These are phyloP conservation scores for Brettanomyces custersianus DNA, from an alignment of 805 yeast genomes.

Conservation along the genomic window DNA sequence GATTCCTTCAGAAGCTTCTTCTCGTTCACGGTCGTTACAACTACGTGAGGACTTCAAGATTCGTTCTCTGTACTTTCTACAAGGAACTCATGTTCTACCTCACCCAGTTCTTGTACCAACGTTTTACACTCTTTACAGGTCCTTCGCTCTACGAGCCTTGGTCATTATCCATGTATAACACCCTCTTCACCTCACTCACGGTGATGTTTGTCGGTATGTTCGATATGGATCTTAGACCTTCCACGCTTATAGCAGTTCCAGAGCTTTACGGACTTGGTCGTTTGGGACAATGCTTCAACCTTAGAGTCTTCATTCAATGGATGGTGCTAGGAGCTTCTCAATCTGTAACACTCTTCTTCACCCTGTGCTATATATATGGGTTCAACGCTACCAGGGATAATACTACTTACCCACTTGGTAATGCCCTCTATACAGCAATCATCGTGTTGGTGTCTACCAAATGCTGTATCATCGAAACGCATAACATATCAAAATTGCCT, in stretches of 20 bases:
- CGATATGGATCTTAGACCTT: slow-evolving; percentile 82
- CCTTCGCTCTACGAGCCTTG: slow-evolving; percentile 89
- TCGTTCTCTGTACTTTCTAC: slow-evolving; percentile 88
- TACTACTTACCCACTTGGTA: slow-evolving; percentile 76
- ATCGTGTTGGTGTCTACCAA: slow-evolving; percentile 69
- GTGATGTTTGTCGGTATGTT: slow-evolving; percentile 93
- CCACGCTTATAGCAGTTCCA: slow-evolving; percentile 85
- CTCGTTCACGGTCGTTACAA: slow-evolving; percentile 96
- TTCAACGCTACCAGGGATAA: slow-evolving; percentile 58
- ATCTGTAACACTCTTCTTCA: slow-evolving; percentile 61
- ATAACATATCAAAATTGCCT: slow-evolving; percentile 58
- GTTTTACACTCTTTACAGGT: slow-evolving; percentile 84
- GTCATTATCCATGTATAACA: slow-evolving; percentile 96
- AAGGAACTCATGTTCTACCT: slow-evolving; percentile 86
- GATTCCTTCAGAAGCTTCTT: slow-evolving; percentile 71
- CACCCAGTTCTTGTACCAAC: slow-evolving; percentile 80
- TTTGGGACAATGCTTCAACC: slow-evolving; percentile 61
- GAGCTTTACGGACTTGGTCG: slow-evolving; percentile 79
- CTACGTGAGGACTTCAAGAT: slow-evolving; percentile 84
- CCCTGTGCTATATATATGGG: slow-evolving; percentile 66
- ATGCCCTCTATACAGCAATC: slow-evolving; percentile 62
- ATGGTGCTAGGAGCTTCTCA: slow-evolving; percentile 66
- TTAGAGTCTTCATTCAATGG: slow-evolving; percentile 68
- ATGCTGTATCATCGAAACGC: slow-evolving; percentile 76
- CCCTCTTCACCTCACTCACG: slow-evolving; percentile 87